Evolutionary conservation across 192 early-diverging fungal species (phyloP).

Genomic region (Glomus cerebriforme): DNA sequence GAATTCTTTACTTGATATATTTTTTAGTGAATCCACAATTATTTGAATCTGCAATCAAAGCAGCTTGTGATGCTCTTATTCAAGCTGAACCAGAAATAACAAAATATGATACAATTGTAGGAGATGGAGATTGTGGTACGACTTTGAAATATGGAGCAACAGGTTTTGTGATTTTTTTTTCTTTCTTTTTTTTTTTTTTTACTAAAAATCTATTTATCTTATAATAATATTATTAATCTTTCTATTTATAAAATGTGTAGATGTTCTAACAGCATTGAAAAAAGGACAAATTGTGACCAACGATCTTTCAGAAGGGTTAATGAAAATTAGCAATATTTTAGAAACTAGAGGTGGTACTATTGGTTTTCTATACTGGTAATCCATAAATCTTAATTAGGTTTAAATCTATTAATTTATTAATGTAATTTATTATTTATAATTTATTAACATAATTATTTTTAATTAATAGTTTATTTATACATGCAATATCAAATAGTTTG

Average conservation of each 20-base stretch:
- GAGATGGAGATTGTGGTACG: constrained; percentile 85
- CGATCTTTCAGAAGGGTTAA: constrained; percentile 56
- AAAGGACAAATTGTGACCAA: constrained; percentile 39
- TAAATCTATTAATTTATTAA: neutral
- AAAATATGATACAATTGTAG: constrained; percentile 68
- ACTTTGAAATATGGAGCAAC: constrained; percentile 67
- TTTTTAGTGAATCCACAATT: constrained; percentile 12
- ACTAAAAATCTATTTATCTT: neutral
- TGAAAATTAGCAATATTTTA: constrained; percentile 62
- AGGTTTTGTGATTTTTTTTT: too few relatives aligned
- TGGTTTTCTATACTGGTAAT: constrained; percentile 75
- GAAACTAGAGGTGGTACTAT: constrained; percentile 83
- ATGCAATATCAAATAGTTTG: neutral
- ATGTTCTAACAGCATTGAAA: constrained; percentile 54
- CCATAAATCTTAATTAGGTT: constrained; percentile 24
- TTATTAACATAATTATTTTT: constrained; percentile 39
- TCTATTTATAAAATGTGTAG: constrained; percentile 19
- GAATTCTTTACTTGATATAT: neutral
- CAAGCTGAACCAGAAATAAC: constrained; percentile 66
- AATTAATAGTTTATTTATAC: constrained; percentile 42
- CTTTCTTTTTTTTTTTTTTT: too few relatives aligned
- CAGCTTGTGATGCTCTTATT: constrained; percentile 45
- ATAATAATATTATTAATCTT: constrained; percentile 19
- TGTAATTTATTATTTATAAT: neutral
- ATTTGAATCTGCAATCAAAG: constrained; percentile 37